A percentile compares a stretch with the other conserved stretches of the same genome.
phyloP scores from a whole-genome alignment of 2,329 filamentous ascomycete species.

The Clarireedia homoeocarpa region DNA sequence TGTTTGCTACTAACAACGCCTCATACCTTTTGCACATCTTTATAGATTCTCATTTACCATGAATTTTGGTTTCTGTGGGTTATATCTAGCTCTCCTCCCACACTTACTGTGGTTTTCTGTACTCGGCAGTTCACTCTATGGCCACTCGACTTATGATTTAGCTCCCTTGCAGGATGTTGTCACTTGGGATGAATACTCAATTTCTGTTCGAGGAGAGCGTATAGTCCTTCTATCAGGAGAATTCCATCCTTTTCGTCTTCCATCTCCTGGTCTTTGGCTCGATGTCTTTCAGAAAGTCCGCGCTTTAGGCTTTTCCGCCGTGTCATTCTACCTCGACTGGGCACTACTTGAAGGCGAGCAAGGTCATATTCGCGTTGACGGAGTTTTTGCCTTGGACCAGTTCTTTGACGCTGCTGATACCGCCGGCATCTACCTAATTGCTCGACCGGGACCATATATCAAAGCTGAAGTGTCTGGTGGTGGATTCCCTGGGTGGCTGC shows the following conservation, averaged over 20 bases:
- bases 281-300: conserved; percentile 80
- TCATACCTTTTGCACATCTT: too few species aligned
- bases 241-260: conserved; percentile 54
- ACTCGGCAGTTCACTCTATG: too few species aligned
- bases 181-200: conserved; percentile 56
- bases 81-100: too few species aligned
- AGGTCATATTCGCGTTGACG: conserved; percentile 61
- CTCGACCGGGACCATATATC: conserved; percentile 52
- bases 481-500: conserved; percentile 74
- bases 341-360: conserved; percentile 66
- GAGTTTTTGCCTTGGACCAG: conserved; percentile 62
- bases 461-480: conserved; percentile 72
- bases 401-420: conserved; percentile 70
- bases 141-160: too few species aligned
- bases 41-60: too few species aligned
- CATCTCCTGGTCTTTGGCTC: conserved; percentile 54
- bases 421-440: conserved; percentile 70
- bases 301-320: conserved; percentile 69
- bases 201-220: conserved; percentile 56
- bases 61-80: too few species aligned
- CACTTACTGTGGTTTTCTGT: too few species aligned
- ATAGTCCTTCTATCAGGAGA: conserved; percentile 56
- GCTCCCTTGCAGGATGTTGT: conserved; percentile 26
- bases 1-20: too few species aligned
- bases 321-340: conserved; percentile 77